These are phyloP conservation scores for Tetracladium setigerum DNA, from an alignment of 495 filamentous ascomycete species.

Conservation along the genomic window DNA sequence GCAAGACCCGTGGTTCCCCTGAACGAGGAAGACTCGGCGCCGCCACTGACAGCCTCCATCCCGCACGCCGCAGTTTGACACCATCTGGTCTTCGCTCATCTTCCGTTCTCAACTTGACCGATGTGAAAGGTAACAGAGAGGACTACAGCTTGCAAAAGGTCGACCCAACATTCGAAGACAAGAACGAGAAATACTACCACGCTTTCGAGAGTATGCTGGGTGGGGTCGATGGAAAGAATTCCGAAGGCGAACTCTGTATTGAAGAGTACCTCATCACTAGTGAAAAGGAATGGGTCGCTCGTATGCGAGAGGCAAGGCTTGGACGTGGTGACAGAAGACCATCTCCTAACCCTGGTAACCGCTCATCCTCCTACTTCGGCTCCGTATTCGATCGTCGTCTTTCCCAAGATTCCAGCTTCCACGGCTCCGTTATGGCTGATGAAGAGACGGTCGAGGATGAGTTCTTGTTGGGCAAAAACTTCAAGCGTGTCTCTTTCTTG, in stretches of 20 bases:
- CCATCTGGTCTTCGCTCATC: slow-evolving; percentile 17
- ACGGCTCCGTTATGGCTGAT: neutral
- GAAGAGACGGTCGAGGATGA: slow-evolving; percentile 27
- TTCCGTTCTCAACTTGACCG: slow-evolving; percentile 37
- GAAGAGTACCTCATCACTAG: slow-evolving; percentile 54
- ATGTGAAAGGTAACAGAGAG: slow-evolving; percentile 53
- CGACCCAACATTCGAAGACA: slow-evolving; percentile 62
- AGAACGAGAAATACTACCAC: slow-evolving; percentile 46
- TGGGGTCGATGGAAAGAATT: slow-evolving; percentile 44
- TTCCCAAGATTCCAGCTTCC: too few species aligned
- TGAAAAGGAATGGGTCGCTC: slow-evolving; percentile 57
- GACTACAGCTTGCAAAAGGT: slow-evolving; percentile 58
- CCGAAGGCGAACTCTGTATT: slow-evolving; percentile 49
- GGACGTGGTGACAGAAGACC: too few species aligned
- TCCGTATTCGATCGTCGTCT: too few species aligned
- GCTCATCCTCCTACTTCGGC: too few species aligned
- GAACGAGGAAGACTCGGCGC: too few species aligned
- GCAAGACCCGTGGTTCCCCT: too few species aligned
- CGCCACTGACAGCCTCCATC: too few species aligned
- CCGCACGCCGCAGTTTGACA: too few species aligned
- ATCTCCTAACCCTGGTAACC: too few species aligned
- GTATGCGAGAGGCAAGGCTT: slow-evolving; percentile 47
- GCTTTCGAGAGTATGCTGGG: slow-evolving; percentile 50
- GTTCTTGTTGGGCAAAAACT: slow-evolving; percentile 56
- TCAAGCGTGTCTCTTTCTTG: too few species aligned